Percentiles rank a stretch among this genome's conserved stretches.
These are phyloP conservation scores for Thelonectria discophora DNA, from an alignment of 2,329 filamentous ascomycete genomes.

Conservation along the genomic window DNA sequence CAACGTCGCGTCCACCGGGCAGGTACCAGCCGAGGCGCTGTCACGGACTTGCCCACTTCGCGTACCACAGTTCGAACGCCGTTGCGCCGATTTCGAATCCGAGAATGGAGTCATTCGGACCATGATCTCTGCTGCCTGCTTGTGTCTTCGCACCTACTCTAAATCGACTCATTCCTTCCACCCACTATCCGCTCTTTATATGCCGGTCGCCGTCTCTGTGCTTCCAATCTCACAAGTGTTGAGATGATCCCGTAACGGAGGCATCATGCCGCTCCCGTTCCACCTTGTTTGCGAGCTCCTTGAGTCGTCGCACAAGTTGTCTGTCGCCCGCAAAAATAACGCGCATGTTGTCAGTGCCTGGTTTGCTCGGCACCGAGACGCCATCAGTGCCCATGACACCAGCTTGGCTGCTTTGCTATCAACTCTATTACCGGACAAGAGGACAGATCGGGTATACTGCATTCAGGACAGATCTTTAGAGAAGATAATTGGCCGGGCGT, in stretches of 20 bases:
- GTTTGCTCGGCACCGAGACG: constrained; percentile 71
- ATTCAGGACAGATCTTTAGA: constrained; percentile 70
- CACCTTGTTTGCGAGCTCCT: constrained; percentile 78
- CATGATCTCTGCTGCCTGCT: constrained; percentile 25
- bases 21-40: neutral
- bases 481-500: constrained; percentile 71
- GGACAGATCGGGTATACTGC: constrained; percentile 80
- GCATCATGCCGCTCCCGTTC: constrained; percentile 72
- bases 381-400: constrained; percentile 65
- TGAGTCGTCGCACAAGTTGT: constrained; percentile 67
- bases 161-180: constrained; percentile 4
- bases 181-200: neutral
- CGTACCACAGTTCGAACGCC: constrained; percentile 13
- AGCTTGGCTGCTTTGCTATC: constrained; percentile 74
- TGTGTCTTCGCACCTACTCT: constrained; percentile 1
- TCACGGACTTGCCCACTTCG: neutral
- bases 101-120: constrained; percentile 21
- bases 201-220: neutral
- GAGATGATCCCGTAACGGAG: constrained; percentile 19
- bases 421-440: constrained; percentile 77
- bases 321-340: constrained; percentile 45
- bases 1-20: constrained; percentile 37
- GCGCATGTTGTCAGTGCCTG: constrained; percentile 64
- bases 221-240: neutral
- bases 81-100: neutral